Base-by-base conservation (phyloP, 345 rosid genomes). In the Noccaea bulbosa region DNA sequence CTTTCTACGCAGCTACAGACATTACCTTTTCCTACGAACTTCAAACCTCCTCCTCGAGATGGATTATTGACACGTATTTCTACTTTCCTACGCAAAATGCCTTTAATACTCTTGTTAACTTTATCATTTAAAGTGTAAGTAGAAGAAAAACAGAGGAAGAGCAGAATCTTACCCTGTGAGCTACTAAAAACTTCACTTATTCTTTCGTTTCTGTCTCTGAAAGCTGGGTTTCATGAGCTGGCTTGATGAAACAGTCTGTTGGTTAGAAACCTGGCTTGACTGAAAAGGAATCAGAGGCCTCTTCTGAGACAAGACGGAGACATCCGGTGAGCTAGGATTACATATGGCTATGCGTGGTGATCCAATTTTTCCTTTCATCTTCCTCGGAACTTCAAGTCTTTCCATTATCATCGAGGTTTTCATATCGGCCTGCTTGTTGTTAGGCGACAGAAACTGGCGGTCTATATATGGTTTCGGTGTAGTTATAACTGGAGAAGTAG, bases 371-470 rank as follows among this genome's bases (percentile, higher is more conserved):
- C 83, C 67, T 83, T 74, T 86, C 44, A 81, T 78, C 83, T 82
- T 79, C 73, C 79, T 86, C 4, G 96, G 98, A 52, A 72, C 80
- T 77, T 92, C 98, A 34, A 90, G 82, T 59, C 98, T 82, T 82
- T 92, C 98, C 71, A 93, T 73, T 80, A 90, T 88, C 87, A 76
- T 90, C 11, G 84, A 88, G 2, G 91, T 93, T 69, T 79, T 87
- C 27, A 65, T 61, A 74, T 91, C 97, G 30, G 82, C 53, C 58
- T 79, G 84, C 76, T 61, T 82, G 69, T 78, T 80, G 75, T 24
- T 70, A 53, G 86, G 74, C 33, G 85, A 77, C 27, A 77, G 57
- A 67, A 78, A 51, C 46, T 56, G 59, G 43, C 63, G 71, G 69
- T 35, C 39, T 43, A 33, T 22, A 35, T 76, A 78, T 47, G 57